Conservation (phyloP, 2,329 filamentous ascomycete species). For the Nemania sp. region DNA sequence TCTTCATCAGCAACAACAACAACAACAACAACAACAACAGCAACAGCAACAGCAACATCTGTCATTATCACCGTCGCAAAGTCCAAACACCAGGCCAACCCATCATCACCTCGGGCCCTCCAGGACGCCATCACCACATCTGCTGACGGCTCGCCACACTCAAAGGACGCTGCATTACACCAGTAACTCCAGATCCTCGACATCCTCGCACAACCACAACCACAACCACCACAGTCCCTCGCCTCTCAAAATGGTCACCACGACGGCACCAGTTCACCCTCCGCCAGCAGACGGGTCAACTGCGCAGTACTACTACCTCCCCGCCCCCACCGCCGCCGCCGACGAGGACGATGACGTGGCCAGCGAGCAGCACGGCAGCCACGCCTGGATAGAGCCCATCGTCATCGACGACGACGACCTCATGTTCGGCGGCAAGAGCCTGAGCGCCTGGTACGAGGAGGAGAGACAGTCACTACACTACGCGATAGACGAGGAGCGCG, state of each 20-base stretch:
- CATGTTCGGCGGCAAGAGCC: constrained; percentile 63
- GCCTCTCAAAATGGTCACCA: constrained; percentile 43
- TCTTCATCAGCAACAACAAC: too few relatives aligned
- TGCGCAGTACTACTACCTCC: constrained; percentile 40
- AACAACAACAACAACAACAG: constrained; percentile 2
- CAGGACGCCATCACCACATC: constrained; percentile 31
- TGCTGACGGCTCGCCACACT: constrained; percentile 14
- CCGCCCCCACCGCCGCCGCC: too few relatives aligned
- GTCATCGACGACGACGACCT: constrained; percentile 65
- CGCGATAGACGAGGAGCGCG: constrained; percentile 47
- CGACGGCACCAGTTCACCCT: constrained; percentile 35
- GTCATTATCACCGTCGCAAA: neutral
- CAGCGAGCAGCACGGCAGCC: constrained; percentile 32
- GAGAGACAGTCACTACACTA: constrained; percentile 53
- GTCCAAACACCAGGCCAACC: constrained; percentile 29
- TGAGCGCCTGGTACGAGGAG: constrained; percentile 65
- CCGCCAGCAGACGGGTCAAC: constrained; percentile 27
- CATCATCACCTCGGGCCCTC: constrained; percentile 27
- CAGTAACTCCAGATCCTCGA: constrained; percentile 10
- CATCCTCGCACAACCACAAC: constrained; percentile 31
- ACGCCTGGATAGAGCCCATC: constrained; percentile 57
- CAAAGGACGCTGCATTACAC: constrained; percentile 23
- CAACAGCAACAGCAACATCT: neutral
- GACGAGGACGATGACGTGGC: constrained; percentile 29
- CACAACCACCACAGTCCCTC: constrained; percentile 36